A percentile compares a stretch with the other conserved stretches of the same genome.
phyloP scores from a whole-genome alignment of 2,329 filamentous ascomycete species.

The Talaromyces sp. region DNA sequence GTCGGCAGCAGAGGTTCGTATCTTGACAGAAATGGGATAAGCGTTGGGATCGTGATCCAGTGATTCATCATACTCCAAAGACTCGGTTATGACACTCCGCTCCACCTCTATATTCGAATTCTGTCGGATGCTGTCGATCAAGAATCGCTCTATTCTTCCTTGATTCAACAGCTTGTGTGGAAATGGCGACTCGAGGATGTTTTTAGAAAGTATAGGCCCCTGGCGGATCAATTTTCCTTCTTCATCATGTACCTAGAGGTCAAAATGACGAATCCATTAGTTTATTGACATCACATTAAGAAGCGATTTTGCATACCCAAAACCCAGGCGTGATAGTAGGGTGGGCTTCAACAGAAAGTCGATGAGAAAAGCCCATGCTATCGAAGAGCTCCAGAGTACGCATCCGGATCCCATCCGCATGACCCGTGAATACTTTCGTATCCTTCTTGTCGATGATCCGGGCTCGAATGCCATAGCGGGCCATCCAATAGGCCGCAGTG shows the following conservation, averaged over 20 bases:
- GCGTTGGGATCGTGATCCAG: conserved; percentile 50
- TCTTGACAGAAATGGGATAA: conserved; percentile 63
- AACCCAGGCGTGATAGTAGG: conserved; percentile 67
- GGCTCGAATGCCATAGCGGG: conserved; percentile 52
- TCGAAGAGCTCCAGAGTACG: conserved; percentile 59
- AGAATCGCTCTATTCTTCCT: conserved; percentile 69
- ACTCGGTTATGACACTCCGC: conserved; percentile 61
- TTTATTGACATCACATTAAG: not conserved
- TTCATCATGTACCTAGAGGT: conserved; percentile 41
- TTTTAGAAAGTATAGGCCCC: conserved; percentile 64
- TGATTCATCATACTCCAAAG: conserved; percentile 57
- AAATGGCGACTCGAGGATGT: conserved; percentile 60
- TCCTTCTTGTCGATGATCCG: conserved; percentile 52
- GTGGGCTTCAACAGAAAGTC: conserved; percentile 67
- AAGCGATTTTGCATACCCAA: conserved; percentile 35
- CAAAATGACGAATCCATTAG: not conserved
- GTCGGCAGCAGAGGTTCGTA: conserved; percentile 43
- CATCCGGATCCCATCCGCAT: conserved; percentile 27
- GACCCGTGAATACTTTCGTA: conserved; percentile 38
- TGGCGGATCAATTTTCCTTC: conserved; percentile 60
- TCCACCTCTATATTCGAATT: conserved; percentile 61
- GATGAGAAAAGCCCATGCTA: conserved; percentile 68
- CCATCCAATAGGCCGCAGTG: conserved; percentile 55
- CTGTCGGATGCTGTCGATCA: conserved; percentile 63
- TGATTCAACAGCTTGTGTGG: conserved; percentile 71